Evolutionary conservation across 148 eudicot species (phyloP).

Genomic region (Cornus controversa): DNA sequence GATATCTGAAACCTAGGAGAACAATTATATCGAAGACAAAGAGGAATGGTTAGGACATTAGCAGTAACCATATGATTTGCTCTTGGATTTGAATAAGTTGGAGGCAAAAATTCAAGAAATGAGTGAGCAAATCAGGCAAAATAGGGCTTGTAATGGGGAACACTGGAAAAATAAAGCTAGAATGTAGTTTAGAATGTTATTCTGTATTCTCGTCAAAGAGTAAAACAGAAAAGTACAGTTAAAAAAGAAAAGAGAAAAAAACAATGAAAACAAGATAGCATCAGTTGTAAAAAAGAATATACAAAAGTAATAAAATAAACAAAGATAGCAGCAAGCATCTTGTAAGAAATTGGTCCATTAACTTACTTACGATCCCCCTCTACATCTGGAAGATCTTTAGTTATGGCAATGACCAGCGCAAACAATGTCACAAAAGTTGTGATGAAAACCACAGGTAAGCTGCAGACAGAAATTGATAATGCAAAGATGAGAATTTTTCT

Average conservation of each 20-base stretch:
- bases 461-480: conserved; percentile 36
- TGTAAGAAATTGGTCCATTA: conserved; percentile 8
- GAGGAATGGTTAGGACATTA: background rate
- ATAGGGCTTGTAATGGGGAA: background rate
- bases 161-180: background rate
- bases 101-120: conserved; percentile 4
- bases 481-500: conserved; percentile 5
- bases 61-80: background rate
- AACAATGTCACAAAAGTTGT: conserved; percentile 89
- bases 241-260: background rate
- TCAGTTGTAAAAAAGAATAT: background rate
- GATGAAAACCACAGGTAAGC: conserved; percentile 93
- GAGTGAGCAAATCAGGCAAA: background rate
- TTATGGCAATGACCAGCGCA: conserved; percentile 96
- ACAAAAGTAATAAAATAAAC: background rate
- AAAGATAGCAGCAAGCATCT: conserved; percentile 12
- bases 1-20: conserved; percentile 77
- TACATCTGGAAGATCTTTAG: conserved; percentile 98
- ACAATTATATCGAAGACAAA: background rate
- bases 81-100: background rate
- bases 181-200: background rate
- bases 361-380: conserved; percentile 99
- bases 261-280: no score
- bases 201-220: background rate
- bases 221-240: no score